Base-by-base conservation (phyloP, 2,329 filamentous ascomycete genomes). In the Botrytis elliptica region DNA sequence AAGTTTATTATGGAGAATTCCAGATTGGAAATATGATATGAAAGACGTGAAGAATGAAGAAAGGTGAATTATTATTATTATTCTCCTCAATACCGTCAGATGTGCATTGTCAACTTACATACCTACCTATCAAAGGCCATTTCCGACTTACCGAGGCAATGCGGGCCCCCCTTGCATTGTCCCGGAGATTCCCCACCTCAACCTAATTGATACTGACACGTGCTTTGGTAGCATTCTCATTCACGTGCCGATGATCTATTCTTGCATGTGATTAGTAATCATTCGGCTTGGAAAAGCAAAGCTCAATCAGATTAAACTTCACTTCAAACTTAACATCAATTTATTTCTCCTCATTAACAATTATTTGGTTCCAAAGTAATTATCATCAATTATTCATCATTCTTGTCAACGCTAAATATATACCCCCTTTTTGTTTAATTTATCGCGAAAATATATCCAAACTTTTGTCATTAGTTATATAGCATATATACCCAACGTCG, bases 361-460 rank as follows among this genome's bases (percentile, higher is more conserved):
- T 57, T 29, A 57, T 29, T 57, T 57, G 52, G 14, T 57, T 25
- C 33, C 33, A 36, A 40, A 55, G 36, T 70, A 55, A 77, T 73
- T 71, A 69, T 71, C 72, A 64, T 74, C 74, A 77, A 78, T 78
- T 78, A 77, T 73, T 73, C 60, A 72, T 52, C 67, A 73, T 74
- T 74, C 42, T 72, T 33, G 33, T 69, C 63, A 57, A 68, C 40
- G 63, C 63, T 62, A 72, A 46, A 36, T 46, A 38, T 20, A 22
- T 69, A 38, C 49, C 40, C 40, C 52, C 52, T 44, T 62, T 70
- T n/a, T 57, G 38, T 57, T 18, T 29, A 52, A 55, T 44, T 25
- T 55, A 16, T 68, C 66, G 49, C 66, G 36, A 68, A 57, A 57
- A 42, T 42, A 40, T 57, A 57, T 57, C 60, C 22, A 63, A 40